These are phyloP conservation scores for Zymoseptoria tritici DNA, from an alignment of 2,329 filamentous ascomycete species.

Conservation along the genomic window DNA sequence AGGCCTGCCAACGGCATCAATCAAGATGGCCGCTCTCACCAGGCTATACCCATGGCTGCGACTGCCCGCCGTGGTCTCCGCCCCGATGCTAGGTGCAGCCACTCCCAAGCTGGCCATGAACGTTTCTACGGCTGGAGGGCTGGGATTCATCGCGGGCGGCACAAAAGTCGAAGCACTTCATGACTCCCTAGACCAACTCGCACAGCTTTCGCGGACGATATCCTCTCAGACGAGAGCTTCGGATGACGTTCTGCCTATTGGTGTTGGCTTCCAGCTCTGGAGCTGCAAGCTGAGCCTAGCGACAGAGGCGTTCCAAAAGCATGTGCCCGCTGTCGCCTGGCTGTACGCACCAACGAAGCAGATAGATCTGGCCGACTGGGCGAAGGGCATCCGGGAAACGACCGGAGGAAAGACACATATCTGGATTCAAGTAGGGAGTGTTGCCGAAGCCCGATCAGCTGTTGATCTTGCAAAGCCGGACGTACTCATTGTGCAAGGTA, in stretches of 20 bases:
- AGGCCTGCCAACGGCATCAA: neutral
- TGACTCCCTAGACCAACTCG: slow-evolving; percentile 19
- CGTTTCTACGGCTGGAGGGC: slow-evolving; percentile 45
- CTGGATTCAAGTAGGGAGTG: slow-evolving; percentile 54
- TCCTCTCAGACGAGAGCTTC: slow-evolving; percentile 1
- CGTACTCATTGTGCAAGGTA: slow-evolving; percentile 52
- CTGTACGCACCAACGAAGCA: slow-evolving; percentile 52
- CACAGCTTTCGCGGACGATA: neutral
- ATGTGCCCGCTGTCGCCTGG: slow-evolving; percentile 51
- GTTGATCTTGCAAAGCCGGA: slow-evolving; percentile 43
- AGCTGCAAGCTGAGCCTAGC: slow-evolving; percentile 25
- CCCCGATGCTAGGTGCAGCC: slow-evolving; percentile 59
- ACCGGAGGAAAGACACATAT: slow-evolving; percentile 36
- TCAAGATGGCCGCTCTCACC: neutral
- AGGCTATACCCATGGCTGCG: slow-evolving; percentile 49
- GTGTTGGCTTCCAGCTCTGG: slow-evolving; percentile 55
- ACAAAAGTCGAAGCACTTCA: slow-evolving; percentile 25
- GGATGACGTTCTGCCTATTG: slow-evolving; percentile 38
- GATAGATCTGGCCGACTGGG: slow-evolving; percentile 26
- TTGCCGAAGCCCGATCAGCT: slow-evolving; percentile 46
- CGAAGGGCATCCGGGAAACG: slow-evolving; percentile 18
- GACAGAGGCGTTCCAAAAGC: slow-evolving; percentile 30
- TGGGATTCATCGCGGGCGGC: slow-evolving; percentile 38
- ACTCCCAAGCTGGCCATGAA: slow-evolving; percentile 49
- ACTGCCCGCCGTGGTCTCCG: slow-evolving; percentile 49